These are phyloP conservation scores for Platanthera guangdongensis DNA, from an alignment of 106 monocot species.

Conservation along the genomic window DNA sequence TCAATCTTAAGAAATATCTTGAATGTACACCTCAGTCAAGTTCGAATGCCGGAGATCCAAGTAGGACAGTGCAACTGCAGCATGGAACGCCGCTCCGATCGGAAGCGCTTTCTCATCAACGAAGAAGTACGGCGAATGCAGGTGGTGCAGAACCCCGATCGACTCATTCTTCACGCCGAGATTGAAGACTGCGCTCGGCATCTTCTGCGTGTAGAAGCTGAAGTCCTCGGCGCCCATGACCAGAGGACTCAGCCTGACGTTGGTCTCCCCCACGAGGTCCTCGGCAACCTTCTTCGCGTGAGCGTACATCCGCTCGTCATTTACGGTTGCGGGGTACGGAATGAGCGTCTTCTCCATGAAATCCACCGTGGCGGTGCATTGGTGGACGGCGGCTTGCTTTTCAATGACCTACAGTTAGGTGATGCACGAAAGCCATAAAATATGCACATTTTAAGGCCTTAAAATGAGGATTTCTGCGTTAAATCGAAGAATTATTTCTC, in stretches of 20 bases:
- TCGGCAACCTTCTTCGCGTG: conserved; percentile 39
- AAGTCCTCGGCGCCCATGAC: conserved; percentile 63
- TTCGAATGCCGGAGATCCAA: conserved; percentile 15
- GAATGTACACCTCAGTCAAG: too few species aligned
- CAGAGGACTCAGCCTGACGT: conserved; percentile 9
- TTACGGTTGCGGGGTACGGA: conserved; percentile 49
- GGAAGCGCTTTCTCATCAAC: conserved; percentile 56
- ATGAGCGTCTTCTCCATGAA: conserved; percentile 30
- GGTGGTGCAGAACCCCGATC: conserved; percentile 6
- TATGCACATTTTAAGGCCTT: too few species aligned
- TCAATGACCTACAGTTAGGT: conserved; percentile 37
- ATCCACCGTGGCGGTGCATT: conserved; percentile 34
- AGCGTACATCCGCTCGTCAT: conserved; percentile 42
- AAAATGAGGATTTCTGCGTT: too few species aligned
- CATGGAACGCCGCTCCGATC: conserved; percentile 68
- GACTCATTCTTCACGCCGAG: conserved; percentile 44
- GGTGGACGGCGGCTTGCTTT: conserved; percentile 34
- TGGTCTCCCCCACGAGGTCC: conserved; percentile 28
- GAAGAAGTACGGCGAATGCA: conserved; percentile 59
- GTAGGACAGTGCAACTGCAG: conserved; percentile 53
- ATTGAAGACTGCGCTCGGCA: conserved; percentile 36
- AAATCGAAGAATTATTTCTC: too few species aligned
- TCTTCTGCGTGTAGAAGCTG: conserved; percentile 50
- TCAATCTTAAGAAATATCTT: too few species aligned
- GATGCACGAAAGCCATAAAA: neutral